A percentile compares a stretch with the other conserved stretches of the same genome.
These are phyloP conservation scores for Penicillium sp. DNA, from an alignment of 2,329 filamentous ascomycete species.

Conservation along the genomic window DNA sequence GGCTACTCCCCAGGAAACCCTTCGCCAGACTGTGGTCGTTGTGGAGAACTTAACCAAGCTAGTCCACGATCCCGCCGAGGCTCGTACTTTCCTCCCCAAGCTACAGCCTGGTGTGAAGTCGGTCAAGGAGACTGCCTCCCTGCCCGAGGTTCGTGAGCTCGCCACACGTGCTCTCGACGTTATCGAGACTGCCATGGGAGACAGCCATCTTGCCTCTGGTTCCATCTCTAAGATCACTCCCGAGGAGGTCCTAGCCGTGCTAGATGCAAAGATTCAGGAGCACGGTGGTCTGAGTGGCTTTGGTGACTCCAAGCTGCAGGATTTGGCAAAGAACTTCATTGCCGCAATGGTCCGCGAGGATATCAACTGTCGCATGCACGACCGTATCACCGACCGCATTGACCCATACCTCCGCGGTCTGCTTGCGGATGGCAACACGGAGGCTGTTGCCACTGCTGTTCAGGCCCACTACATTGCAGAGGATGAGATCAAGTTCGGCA, in stretches of 20 bases:
- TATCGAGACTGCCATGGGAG: conserved; percentile 89
- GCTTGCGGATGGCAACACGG: conserved; percentile 60
- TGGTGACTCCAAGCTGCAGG: conserved; percentile 62
- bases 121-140: conserved; percentile 81
- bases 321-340: conserved; percentile 69
- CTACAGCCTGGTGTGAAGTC: conserved; percentile 88
- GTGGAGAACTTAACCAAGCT: conserved; percentile 98
- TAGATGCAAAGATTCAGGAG: conserved; percentile 74
- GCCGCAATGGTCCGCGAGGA: conserved; percentile 82
- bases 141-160: conserved; percentile 91
- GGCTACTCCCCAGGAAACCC: conserved; percentile 84
- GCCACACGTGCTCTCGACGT: conserved; percentile 77
- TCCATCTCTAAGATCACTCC: conserved; percentile 60
- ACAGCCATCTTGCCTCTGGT: conserved; percentile 55
- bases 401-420: conserved; percentile 73
- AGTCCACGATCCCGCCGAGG: conserved; percentile 92
- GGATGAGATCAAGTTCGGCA: conserved; percentile 82
- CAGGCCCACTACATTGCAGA: conserved; percentile 76
- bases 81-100: conserved; percentile 90
- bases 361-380: conserved; percentile 75
- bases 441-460: conserved; percentile 68
- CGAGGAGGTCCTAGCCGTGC: conserved; percentile 69
- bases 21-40: conserved; percentile 93
- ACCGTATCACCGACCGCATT: conserved; percentile 67
- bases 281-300: conserved; percentile 62